Percentiles rank a stretch among this genome's conserved stretches.
Conservation (phyloP, 768 basidiomycete genomes). For the Phallus indusiatus region DNA sequence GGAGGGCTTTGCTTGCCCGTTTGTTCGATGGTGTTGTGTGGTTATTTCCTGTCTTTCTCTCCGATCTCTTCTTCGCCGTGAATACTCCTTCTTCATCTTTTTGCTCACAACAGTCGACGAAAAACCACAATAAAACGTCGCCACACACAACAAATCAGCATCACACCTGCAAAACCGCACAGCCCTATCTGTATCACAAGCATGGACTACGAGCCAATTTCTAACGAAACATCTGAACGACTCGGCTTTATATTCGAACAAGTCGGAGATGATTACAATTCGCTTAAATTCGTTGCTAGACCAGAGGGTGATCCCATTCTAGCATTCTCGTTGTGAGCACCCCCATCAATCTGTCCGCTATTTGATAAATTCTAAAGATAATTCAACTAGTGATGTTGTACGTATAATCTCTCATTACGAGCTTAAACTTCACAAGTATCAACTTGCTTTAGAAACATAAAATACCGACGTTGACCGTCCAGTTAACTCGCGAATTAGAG, state of each 20-base stretch:
- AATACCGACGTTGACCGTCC: conserved; percentile 49
- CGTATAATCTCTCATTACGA: neutral
- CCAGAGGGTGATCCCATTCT: conserved; percentile 7
- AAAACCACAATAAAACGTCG: no score
- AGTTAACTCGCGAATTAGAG: conserved; percentile 50
- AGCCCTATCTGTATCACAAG: neutral
- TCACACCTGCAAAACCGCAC: no score
- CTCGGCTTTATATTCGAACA: conserved; percentile 8
- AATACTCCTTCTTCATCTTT: no score
- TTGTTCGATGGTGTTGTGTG: no score
- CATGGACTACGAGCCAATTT: conserved; percentile 4
- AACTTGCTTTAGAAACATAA: conserved; percentile 1
- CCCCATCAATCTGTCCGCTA: neutral
- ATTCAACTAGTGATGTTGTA: conserved; percentile 1
- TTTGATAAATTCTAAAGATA: neutral
- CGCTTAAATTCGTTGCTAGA: conserved; percentile 1
- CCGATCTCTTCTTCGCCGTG: neutral
- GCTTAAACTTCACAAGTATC: neutral
- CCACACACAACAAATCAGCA: no score
- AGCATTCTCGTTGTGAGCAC: conserved; percentile 1
- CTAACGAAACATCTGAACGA: neutral
- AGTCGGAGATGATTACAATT: conserved; percentile 2
- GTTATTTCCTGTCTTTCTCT: no score
- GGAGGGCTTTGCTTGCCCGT: no score
- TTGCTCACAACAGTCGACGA: no score